These are phyloP conservation scores for Eucalyptus urophylla DNA, from an alignment of 345 rosid species.

Conservation along the genomic window DNA sequence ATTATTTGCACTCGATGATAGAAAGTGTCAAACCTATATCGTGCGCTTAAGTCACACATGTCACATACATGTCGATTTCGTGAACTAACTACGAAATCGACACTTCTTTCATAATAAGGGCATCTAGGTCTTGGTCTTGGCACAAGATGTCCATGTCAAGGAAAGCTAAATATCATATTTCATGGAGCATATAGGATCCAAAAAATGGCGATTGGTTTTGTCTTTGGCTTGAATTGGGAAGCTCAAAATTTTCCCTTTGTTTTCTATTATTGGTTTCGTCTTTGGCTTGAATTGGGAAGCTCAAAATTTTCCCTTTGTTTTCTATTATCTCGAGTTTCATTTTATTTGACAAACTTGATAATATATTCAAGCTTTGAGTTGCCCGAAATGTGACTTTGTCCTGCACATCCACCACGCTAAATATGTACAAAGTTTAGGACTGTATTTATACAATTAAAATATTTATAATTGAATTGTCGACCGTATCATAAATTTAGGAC, in stretches of 20 bases:
- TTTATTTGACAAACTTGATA: background rate
- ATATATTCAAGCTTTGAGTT: background rate
- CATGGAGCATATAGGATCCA: background rate
- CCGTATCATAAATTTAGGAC: no score
- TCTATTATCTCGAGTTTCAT: background rate
- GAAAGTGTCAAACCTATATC: background rate
- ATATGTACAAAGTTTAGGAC: background rate
- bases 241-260: background rate
- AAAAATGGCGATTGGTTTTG: background rate
- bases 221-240: background rate
- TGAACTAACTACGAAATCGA: background rate
- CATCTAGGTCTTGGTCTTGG: background rate
- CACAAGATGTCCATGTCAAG: background rate
- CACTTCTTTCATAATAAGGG: background rate
- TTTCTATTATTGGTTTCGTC: background rate
- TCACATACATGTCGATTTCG: background rate
- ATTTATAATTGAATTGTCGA: background rate
- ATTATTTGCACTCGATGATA: background rate
- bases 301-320: background rate
- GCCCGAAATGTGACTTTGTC: background rate
- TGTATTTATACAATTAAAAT: no score
- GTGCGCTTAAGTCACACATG: background rate
- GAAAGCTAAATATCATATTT: background rate
- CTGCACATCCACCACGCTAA: background rate
- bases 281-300: background rate